Percentiles rank a stretch among this genome's conserved stretches.
phyloP scores from a whole-genome alignment of 306 rosid species.

The Trichosanthes truncata region DNA sequence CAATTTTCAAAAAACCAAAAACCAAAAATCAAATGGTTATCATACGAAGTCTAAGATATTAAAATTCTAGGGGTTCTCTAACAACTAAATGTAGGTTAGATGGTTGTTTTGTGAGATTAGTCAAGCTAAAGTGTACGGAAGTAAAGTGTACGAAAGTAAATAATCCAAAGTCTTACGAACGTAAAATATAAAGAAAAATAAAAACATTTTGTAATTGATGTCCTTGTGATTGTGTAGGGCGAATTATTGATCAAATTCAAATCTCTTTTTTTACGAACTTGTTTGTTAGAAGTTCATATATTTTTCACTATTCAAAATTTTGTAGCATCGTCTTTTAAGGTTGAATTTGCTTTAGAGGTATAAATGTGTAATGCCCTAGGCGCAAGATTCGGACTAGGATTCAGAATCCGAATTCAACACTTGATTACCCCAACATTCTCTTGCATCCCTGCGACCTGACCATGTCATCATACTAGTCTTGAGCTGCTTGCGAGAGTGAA shows the following conservation, averaged over 20 bases:
- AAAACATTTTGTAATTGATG: background rate
- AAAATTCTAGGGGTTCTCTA: background rate
- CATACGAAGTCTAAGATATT: fast-evolving
- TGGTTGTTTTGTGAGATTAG: background rate
- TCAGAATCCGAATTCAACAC: no score
- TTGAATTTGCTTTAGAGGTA: background rate
- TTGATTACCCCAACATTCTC: no score
- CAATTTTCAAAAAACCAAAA: no score
- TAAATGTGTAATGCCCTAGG: no score
- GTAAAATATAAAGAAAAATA: no score
- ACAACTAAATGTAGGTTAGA: background rate
- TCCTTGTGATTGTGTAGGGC: background rate
- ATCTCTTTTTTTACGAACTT: background rate
- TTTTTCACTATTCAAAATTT: background rate
- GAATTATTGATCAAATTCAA: background rate
- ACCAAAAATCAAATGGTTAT: no score
- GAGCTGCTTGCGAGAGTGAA: no score
- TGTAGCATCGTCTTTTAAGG: background rate
- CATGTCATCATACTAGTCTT: no score
- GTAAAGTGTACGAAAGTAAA: no score
- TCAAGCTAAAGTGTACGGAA: no score
- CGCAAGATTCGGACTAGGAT: no score
- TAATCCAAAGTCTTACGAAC: background rate
- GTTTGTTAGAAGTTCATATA: background rate
- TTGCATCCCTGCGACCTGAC: no score